Evolutionary conservation across 805 yeast species (phyloP).

Genomic region (Maudiozyma bulderi): DNA sequence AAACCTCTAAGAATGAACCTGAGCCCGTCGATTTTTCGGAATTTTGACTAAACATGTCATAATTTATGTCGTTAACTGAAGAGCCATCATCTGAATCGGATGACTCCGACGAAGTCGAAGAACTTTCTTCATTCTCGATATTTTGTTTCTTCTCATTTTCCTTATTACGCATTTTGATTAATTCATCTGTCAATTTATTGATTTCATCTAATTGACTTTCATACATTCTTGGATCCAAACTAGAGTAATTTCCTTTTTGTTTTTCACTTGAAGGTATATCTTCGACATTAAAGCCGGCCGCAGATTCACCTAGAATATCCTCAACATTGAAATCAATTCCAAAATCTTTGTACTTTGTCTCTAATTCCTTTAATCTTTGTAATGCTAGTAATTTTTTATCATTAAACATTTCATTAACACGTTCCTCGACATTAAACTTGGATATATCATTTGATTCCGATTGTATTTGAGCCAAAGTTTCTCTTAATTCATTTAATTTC

Average conservation of each 20-base stretch:
- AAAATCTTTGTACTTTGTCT: constrained; percentile 54
- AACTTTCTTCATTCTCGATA: background rate
- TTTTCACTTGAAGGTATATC: background rate
- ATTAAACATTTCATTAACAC: constrained; percentile 46
- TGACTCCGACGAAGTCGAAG: constrained; percentile 6
- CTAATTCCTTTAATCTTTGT: constrained; percentile 63
- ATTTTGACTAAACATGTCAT: constrained; percentile 4
- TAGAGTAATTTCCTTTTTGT: constrained; percentile 4
- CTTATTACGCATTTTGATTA: constrained; percentile 9
- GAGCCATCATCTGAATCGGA: constrained; percentile 2
- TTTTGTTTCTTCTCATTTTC: constrained; percentile 2
- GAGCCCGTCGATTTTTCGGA: constrained; percentile 8
- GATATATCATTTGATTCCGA: constrained; percentile 68
- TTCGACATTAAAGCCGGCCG: background rate
- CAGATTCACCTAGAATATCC: constrained; percentile 1
- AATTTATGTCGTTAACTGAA: constrained; percentile 2
- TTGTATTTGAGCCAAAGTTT: constrained; percentile 52
- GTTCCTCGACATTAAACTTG: constrained; percentile 45
- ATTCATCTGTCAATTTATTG: constrained; percentile 17
- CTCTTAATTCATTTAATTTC: constrained; percentile 46
- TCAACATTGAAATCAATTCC: constrained; percentile 42
- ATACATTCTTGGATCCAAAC: constrained; percentile 21
- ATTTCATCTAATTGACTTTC: constrained; percentile 18
- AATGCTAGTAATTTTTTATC: constrained; percentile 58
- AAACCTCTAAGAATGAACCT: constrained; percentile 24